A percentile compares a stretch with the other conserved stretches of the same genome.
Evolutionary conservation across 164 flowering plant species (phyloP).

Genomic region (Echeveria elegans): DNA sequence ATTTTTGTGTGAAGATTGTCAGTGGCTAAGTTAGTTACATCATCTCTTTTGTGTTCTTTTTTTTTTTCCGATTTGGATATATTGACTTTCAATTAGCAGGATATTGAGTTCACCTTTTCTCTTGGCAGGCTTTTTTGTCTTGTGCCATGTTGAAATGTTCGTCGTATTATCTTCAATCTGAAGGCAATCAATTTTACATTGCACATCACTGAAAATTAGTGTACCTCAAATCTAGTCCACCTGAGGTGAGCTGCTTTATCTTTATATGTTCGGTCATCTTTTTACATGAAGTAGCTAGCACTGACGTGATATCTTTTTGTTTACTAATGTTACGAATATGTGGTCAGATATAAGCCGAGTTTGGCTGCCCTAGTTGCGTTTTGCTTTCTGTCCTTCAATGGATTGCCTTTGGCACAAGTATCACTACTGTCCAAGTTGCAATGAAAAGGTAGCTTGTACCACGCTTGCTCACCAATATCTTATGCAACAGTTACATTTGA

Average conservation of each 20-base stretch:
- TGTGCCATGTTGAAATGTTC: no score
- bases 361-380: constrained; percentile 75
- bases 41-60: no score
- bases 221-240: background rate
- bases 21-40: no score
- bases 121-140: no score
- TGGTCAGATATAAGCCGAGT: constrained; percentile 71
- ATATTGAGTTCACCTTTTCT: no score
- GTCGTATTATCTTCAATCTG: background rate
- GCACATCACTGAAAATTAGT: background rate
- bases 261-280: no score
- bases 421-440: constrained; percentile 80
- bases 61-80: no score
- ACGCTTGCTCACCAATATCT: background rate
- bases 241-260: background rate
- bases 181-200: background rate
- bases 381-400: constrained; percentile 84
- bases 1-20: no score
- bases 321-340: background rate
- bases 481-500: background rate
- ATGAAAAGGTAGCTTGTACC: constrained; percentile 42
- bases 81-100: no score
- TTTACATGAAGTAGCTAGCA: background rate
- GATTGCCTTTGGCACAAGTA: constrained; percentile 98
- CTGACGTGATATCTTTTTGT: no score